Base-by-base conservation (phyloP, 108 stramenopile genomes). In the Nitzschia inconspicua region DNA sequence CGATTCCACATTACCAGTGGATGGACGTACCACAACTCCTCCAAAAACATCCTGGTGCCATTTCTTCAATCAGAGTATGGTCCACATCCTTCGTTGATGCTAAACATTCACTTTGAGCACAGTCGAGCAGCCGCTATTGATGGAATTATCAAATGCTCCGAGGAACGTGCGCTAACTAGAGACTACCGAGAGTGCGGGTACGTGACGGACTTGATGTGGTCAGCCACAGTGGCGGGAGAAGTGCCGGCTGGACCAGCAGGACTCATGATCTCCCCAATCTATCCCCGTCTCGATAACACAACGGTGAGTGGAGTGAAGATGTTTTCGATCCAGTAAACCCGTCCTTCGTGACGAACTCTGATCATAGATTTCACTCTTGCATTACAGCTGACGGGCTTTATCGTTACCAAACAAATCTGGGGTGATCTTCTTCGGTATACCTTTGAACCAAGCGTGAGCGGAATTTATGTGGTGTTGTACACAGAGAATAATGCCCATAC, bases 381-480 rank as follows among this genome's bases (percentile, higher is more conserved):
- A 1, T 57, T 22, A 1, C 40, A 65, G 64, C 31, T 65, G 10
- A 55, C 54, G 27, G 64, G 64, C 3, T 65, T 65, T 52, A 55
- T 65, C 28, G 28, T 65, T 7, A 25, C 36, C 53, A 65, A 54
- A 36, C 50, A 42, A 29, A 44, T 65, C 16, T 70, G 67, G 67
- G 37, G 59, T 27, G 64, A 70, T 19, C 37, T 76, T 2, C 52
- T 76, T 8, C 23, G 30, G 46, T 36, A 69, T 32, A 60, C 40
- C 24, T 76, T 76, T 60, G 39, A 56, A 50, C n/a, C 32, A 16
- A 55, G 71, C 42, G 57, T 70, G 25, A 48, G 34, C 65, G 69
- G 75, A 11, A 47, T 76, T 36, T 30, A 70, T 35, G 29, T 44
- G 28, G 69, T 76, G 42, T 30, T 76, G 11, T 29, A 55, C 31